Evolutionary conservation across 75 land plant species (phyloP).

Genomic region (Ceratopteris richardii): DNA sequence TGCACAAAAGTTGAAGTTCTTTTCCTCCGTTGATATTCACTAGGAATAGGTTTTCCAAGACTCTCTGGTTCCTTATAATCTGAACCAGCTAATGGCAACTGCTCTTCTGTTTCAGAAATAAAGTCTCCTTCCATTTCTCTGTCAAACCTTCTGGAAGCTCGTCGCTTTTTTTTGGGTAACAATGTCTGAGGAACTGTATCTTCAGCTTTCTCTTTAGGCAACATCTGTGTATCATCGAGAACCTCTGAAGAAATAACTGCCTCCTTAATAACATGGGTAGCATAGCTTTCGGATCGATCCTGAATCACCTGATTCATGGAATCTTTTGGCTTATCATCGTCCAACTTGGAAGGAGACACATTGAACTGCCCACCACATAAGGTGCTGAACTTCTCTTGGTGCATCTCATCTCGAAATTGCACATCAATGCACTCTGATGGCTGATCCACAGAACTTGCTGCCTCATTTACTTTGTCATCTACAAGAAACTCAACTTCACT

Average conservation of each 20-base stretch:
- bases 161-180: conserved; percentile 1
- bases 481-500: not conserved
- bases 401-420: no score
- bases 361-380: no score
- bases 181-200: not conserved
- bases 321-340: no score
- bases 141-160: conserved; percentile 1
- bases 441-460: no score
- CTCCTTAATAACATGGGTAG: no score
- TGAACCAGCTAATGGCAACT: not conserved
- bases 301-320: no score
- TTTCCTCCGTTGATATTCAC: conserved; percentile 7
- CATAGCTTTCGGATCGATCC: no score
- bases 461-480: not conserved
- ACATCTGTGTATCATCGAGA: no score
- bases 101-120: not conserved
- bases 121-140: not conserved
- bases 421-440: no score
- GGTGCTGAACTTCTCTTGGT: no score
- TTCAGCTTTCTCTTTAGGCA: not conserved
- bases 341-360: no score
- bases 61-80: not conserved
- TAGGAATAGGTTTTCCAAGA: not conserved
- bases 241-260: no score
- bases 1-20: not conserved